Evolutionary conservation across 1,284 basidiomycete genomes (phyloP), one percentile per base, ranked within the genome.

Genomic region (Melanopsichium pennsylvanicum): DNA sequence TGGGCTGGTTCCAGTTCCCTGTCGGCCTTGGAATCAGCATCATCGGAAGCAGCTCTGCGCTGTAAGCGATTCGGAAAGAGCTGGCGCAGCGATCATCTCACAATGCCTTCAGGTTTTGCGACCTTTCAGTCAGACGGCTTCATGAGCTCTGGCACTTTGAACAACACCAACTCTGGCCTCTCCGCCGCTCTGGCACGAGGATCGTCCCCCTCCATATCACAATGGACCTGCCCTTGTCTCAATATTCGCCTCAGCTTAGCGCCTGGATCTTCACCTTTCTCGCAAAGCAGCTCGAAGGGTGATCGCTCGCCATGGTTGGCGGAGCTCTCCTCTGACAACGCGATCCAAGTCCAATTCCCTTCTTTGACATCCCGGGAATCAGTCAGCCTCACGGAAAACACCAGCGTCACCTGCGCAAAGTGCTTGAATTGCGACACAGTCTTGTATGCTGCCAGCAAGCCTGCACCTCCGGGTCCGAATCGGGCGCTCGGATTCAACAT

Each of bases 161-260:
- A 5, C 21, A 25, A 35, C 31, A 31, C 31, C 32, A 31, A 34
- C 48, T 63, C 48, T 4, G 60, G 40, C 16, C 26, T 56, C 39
- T 57, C 60, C 16, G 41, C 55, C 29, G 61, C 51, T 26, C 31
- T 56, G 33, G 39, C 44, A 19, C 47, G 52, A 21, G 40, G 43
- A 10, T 18, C 40, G 1, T 32, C 54, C 9, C 19, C 54, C 5
- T 36, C 61, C 23, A 42, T 46, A 37, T 48, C 35, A 29, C 45
- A 70, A 34, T 66, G 62, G 68, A 55, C 61, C 4, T 70, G 62
- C 36, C 58, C 54, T 11, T 70, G 61, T 23, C 62, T 70, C 54
- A 66, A 70, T 38, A 25, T 66, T 8, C 68, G 62, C 11, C 57
- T 70, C 6, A 43, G 42, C 2, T 38, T 70, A 10, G 45, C 43